These are phyloP conservation scores for Venturia carpophila DNA, from an alignment of 2,329 filamentous ascomycete species.

Conservation along the genomic window DNA sequence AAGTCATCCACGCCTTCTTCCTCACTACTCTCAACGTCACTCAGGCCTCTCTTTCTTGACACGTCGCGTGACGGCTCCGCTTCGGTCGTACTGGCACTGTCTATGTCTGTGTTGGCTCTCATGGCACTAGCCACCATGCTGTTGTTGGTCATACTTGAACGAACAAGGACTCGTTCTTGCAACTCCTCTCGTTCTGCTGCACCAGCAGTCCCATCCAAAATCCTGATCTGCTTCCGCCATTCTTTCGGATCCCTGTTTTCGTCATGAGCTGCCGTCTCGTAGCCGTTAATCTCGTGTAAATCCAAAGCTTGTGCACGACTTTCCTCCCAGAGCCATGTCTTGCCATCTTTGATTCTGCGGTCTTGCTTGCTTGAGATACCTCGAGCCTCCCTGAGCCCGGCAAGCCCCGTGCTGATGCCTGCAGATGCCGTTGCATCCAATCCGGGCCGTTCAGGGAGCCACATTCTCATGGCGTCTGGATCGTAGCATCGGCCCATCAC, in stretches of 20 bases:
- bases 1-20: constrained; percentile 6
- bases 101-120: constrained; percentile 2
- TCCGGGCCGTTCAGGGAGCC: constrained; percentile 30
- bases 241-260: constrained; percentile 38
- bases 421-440: neutral
- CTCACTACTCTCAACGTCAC: constrained; percentile 8
- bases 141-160: neutral
- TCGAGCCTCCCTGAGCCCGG: constrained; percentile 40
- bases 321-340: constrained; percentile 52
- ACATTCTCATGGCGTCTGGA: constrained; percentile 39
- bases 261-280: constrained; percentile 43
- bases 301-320: constrained; percentile 48
- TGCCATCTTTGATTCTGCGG: constrained; percentile 39
- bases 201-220: constrained; percentile 33
- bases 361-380: constrained; percentile 41
- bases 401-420: constrained; percentile 32
- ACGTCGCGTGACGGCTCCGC: constrained; percentile 1
- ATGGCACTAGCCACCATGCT: constrained; percentile 17
- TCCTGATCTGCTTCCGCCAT: constrained; percentile 40
- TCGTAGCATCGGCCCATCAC: constrained; percentile 50
- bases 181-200: constrained; percentile 18
- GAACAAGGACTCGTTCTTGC: neutral
- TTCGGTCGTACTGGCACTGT: neutral
- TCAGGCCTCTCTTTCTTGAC: constrained; percentile 5
- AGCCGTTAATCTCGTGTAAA: constrained; percentile 46